Conservation (phyloP, 75 land plant genomes). For the Azolla pinnata region DNA sequence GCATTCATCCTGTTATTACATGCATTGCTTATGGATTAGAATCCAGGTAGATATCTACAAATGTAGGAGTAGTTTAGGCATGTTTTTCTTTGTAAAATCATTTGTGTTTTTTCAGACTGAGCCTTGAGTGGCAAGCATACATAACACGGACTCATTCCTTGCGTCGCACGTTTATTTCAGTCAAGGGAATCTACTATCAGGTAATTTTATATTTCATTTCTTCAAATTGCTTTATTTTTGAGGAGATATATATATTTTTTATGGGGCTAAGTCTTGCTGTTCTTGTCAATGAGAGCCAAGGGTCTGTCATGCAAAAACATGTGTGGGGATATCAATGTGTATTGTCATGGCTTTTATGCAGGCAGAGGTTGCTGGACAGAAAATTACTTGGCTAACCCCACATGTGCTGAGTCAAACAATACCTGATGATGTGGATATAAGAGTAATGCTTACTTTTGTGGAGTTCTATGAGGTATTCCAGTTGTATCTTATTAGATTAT, state of each 20-base stretch:
- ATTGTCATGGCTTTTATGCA: too few relatives aligned
- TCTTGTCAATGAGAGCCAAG: too few relatives aligned
- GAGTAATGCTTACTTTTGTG: constrained; percentile 78
- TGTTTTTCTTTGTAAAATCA: background rate
- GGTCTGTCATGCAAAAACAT: too few relatives aligned
- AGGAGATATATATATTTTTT: too few relatives aligned
- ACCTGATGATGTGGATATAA: constrained; percentile 81
- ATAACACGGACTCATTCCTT: constrained; percentile 67
- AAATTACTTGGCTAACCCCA: constrained; percentile 92
- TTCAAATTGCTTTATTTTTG: background rate
- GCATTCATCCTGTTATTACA: too few relatives aligned
- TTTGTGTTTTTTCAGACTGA: constrained; percentile 52
- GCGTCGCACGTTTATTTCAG: constrained; percentile 74
- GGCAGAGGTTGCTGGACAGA: constrained; percentile 87
- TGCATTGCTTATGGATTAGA: too few relatives aligned
- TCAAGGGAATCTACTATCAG: constrained; percentile 96
- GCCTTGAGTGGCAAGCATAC: constrained; percentile 96
- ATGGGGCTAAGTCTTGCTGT: constrained; percentile 6
- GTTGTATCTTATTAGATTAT: background rate
- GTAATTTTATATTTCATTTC: constrained; percentile 18
- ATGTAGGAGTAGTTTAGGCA: background rate
- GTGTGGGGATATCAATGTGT: too few relatives aligned
- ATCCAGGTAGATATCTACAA: background rate
- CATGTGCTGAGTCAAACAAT: constrained; percentile 79
- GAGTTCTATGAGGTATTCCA: constrained; percentile 80